Evolutionary conservation across 164 flowering plant species (phyloP).

Genomic region (Piper longum): DNA sequence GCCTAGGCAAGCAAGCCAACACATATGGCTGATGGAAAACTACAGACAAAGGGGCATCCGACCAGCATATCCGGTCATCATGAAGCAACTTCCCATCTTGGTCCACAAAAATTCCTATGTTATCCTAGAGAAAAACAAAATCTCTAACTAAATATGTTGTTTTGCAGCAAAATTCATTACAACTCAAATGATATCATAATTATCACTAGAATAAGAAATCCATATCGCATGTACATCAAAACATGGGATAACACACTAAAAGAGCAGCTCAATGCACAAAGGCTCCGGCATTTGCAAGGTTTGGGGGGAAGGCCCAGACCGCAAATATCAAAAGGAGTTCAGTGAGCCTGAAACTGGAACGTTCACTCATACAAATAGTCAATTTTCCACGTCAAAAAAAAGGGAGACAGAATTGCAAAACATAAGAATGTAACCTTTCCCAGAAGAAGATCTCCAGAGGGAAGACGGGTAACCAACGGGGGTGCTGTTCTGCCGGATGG

Average conservation of each 20-base stretch:
- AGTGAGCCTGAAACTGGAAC: too few relatives aligned
- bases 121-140: constrained; percentile 43
- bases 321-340: too few relatives aligned
- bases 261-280: too few relatives aligned
- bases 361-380: too few relatives aligned
- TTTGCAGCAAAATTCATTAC: too few relatives aligned
- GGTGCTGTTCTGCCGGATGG: constrained; percentile 92
- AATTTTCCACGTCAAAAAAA: background rate
- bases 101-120: constrained; percentile 90
- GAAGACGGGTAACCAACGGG: constrained; percentile 75
- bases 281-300: too few relatives aligned
- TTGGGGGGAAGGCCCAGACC: too few relatives aligned
- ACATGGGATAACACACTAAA: too few relatives aligned
- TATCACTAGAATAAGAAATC: too few relatives aligned
- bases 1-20: constrained; percentile 74
- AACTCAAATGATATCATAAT: too few relatives aligned
- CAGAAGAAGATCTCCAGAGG: constrained; percentile 84
- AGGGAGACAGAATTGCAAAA: background rate
- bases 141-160: background rate
- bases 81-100: constrained; percentile 93
- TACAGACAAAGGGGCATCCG: constrained; percentile 75
- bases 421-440: constrained; percentile 54
- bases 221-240: too few relatives aligned
- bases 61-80: constrained; percentile 94
- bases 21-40: constrained; percentile 79